A percentile compares a stretch with the other conserved stretches of the same genome.
Conservation (phyloP, 257 asterid species). For the Solanum tarapatanum region DNA sequence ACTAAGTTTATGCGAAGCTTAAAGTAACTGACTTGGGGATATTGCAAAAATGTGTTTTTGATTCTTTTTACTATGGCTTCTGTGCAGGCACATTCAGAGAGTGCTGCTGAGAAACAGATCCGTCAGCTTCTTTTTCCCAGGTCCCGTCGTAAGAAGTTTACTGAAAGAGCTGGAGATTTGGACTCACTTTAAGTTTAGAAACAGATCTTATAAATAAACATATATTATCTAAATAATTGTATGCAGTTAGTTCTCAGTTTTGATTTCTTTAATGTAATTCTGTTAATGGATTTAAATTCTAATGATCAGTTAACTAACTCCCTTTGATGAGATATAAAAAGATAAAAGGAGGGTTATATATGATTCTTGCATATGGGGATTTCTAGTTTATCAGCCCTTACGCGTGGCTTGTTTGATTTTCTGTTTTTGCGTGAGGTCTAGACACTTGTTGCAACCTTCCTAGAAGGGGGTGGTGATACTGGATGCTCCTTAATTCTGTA, state of each 20-base stretch:
- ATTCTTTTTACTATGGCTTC: neutral
- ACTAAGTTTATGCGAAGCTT: neutral
- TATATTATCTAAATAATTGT: neutral
- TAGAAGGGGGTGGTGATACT: too few relatives aligned
- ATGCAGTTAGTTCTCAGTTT: neutral
- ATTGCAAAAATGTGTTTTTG: neutral
- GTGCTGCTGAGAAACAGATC: slow-evolving; percentile 72
- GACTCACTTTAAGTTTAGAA: slow-evolving; percentile 23
- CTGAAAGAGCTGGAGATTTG: slow-evolving; percentile 16
- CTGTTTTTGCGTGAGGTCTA: too few relatives aligned
- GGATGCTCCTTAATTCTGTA: too few relatives aligned
- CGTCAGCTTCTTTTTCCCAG: slow-evolving; percentile 61
- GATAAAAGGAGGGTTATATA: neutral
- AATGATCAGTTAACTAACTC: neutral
- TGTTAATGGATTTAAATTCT: neutral
- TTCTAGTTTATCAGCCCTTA: neutral
- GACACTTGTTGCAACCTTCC: too few relatives aligned
- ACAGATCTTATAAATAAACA: neutral
- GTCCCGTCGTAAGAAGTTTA: slow-evolving; percentile 43
- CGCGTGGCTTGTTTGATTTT: too few relatives aligned
- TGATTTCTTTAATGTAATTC: neutral
- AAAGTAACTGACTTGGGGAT: neutral
- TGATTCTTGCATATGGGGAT: neutral
- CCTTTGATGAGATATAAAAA: neutral
- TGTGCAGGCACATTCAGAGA: slow-evolving; percentile 49